These are phyloP conservation scores for Oryza australiensis DNA, from an alignment of 176 grass and related monocot species.

Conservation along the genomic window DNA sequence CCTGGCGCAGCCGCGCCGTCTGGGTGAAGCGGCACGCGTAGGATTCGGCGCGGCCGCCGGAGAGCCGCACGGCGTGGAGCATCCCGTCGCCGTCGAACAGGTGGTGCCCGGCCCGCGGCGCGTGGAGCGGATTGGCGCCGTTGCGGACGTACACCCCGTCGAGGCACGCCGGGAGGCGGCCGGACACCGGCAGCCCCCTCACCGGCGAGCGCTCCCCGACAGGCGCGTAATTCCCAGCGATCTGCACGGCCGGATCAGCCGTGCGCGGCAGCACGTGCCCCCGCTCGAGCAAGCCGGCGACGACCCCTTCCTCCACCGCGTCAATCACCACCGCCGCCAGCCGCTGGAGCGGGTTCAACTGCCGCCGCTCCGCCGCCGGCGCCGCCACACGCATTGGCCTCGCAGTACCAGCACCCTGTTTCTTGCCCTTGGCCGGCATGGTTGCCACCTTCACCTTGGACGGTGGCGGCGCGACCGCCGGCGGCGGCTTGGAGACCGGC, in stretches of 20 bases:
- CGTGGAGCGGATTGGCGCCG: slow-evolving; percentile 78
- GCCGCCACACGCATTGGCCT: slow-evolving; percentile 24
- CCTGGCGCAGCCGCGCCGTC: slow-evolving; percentile 70
- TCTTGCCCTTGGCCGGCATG: not conserved
- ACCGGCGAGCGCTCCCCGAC: slow-evolving; percentile 49
- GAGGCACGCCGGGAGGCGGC: slow-evolving; percentile 46
- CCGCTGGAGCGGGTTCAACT: slow-evolving; percentile 66
- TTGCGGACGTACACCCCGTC: slow-evolving; percentile 82
- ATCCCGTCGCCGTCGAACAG: slow-evolving; percentile 96
- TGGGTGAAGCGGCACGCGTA: slow-evolving; percentile 87
- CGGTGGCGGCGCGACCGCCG: not conserved
- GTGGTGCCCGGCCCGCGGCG: slow-evolving; percentile 76
- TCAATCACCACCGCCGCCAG: slow-evolving; percentile 58
- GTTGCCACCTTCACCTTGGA: not conserved
- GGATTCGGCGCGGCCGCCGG: slow-evolving; percentile 47
- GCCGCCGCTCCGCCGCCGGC: not conserved
- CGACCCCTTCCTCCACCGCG: slow-evolving; percentile 49
- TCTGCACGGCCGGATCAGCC: slow-evolving; percentile 71
- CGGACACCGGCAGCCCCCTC: slow-evolving; percentile 36
- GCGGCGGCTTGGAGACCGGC: not conserved
- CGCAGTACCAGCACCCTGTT: not conserved
- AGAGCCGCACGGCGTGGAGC: slow-evolving; percentile 73
- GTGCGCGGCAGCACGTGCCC: slow-evolving; percentile 53
- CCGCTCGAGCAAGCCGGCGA: slow-evolving; percentile 55
- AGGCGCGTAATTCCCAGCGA: slow-evolving; percentile 82